Percentiles rank a stretch among this genome's conserved stretches.
These are phyloP conservation scores for Pythium brachiatum DNA, from an alignment of 352 stramenopile species.

Conservation along the genomic window DNA sequence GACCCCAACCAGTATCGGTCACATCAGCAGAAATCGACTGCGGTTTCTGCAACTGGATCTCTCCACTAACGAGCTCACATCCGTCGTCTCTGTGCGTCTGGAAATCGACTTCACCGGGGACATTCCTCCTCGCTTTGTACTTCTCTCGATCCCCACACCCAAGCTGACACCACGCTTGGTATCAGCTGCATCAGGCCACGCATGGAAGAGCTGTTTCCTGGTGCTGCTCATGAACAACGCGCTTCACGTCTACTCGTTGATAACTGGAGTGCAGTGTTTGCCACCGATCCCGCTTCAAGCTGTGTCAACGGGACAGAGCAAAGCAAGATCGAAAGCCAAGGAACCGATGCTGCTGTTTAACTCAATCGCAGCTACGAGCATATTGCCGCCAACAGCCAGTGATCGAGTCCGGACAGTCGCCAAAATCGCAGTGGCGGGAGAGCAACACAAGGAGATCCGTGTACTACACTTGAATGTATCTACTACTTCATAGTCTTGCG, in stretches of 20 bases:
- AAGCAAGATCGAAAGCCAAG: constrained; percentile 1
- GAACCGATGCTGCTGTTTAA: constrained; percentile 6
- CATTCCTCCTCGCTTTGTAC: constrained; percentile 35
- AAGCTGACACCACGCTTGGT: background rate
- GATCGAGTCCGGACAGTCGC: background rate
- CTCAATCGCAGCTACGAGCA: background rate
- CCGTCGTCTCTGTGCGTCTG: constrained; percentile 24
- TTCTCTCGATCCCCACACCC: constrained; percentile 11
- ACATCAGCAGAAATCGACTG: constrained; percentile 21
- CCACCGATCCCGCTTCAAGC: constrained; percentile 5
- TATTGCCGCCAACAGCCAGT: background rate
- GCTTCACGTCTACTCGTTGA: constrained; percentile 11
- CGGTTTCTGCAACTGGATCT: constrained; percentile 38
- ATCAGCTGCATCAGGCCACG: no score
- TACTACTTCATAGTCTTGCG: background rate
- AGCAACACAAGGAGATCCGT: constrained; percentile 20
- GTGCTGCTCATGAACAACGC: constrained; percentile 24
- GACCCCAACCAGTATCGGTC: background rate
- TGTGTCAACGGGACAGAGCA: background rate
- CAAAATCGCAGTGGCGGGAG: constrained; percentile 8
- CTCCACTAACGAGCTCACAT: constrained; percentile 17
- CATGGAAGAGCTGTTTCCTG: background rate
- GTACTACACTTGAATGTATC: constrained; percentile 8
- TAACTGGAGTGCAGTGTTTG: background rate
- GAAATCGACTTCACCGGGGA: constrained; percentile 26